Percentiles rank a stretch among this genome's conserved stretches.
phyloP scores from a whole-genome alignment of 163 green algal genomes.

The Volvox carteri region DNA sequence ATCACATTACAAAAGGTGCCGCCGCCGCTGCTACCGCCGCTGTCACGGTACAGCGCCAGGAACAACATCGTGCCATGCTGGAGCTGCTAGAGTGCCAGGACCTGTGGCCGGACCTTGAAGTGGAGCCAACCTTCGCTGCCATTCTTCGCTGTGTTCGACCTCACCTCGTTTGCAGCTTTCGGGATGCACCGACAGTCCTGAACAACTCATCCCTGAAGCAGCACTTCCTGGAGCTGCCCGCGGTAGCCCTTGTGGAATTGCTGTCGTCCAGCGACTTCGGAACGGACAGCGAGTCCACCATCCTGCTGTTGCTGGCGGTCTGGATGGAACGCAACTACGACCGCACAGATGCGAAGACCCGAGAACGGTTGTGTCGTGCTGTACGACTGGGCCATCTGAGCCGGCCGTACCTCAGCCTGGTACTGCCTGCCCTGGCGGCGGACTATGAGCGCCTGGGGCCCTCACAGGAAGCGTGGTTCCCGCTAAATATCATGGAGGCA shows the following conservation, averaged over 20 bases:
- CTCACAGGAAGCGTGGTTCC: background rate
- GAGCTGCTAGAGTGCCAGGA: background rate
- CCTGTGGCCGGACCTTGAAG: background rate
- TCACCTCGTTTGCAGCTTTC: background rate
- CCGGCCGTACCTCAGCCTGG: background rate
- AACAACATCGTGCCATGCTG: no score
- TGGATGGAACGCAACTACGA: conserved; percentile 10
- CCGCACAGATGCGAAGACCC: background rate
- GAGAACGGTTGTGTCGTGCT: background rate
- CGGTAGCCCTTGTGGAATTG: background rate
- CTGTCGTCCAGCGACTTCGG: background rate
- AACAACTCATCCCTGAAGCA: background rate
- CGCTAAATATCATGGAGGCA: background rate
- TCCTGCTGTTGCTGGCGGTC: conserved; percentile 13
- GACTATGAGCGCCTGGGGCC: background rate
- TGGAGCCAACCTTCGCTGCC: background rate
- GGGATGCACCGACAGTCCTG: background rate
- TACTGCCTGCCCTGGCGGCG: background rate
- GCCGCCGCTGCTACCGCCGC: background rate
- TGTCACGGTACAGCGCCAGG: background rate
- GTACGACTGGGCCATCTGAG: background rate
- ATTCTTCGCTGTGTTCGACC: background rate
- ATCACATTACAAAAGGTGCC: background rate
- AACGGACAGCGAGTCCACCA: conserved; percentile 12
- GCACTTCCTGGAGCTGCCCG: background rate